Percentiles rank a stretch among this genome's conserved stretches.
These are phyloP conservation scores for Fusarium falciforme DNA, from an alignment of 2,329 filamentous ascomycete genomes.

Conservation along the genomic window DNA sequence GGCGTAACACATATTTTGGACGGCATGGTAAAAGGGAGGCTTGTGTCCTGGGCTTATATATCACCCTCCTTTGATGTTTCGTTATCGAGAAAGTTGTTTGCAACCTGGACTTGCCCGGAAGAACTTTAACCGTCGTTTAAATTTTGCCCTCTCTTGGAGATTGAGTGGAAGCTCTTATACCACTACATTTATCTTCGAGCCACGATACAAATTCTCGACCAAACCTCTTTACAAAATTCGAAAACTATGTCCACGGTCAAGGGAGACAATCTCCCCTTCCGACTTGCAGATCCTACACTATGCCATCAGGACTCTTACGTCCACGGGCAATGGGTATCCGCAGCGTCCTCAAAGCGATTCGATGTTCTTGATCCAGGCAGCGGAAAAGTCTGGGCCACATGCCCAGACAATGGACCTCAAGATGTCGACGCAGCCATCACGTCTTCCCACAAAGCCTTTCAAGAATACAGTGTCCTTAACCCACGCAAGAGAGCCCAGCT, in stretches of 20 bases:
- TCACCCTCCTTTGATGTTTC: neutral
- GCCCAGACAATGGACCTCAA: neutral
- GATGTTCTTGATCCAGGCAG: neutral
- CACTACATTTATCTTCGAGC: neutral
- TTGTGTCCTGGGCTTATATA: neutral
- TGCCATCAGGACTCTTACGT: neutral
- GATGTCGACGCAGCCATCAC: neutral
- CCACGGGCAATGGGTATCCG: neutral
- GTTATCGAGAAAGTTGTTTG: neutral
- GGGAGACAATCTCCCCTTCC: neutral
- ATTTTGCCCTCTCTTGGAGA: neutral
- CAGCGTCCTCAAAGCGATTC: neutral
- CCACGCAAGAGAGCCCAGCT: neutral
- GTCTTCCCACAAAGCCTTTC: neutral
- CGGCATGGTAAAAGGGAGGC: neutral
- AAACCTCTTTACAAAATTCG: neutral
- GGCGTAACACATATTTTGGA: neutral
- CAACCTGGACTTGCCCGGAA: neutral
- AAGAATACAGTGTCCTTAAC: neutral
- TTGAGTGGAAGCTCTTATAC: neutral
- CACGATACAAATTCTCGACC: neutral
- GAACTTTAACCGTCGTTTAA: neutral
- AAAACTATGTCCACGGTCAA: neutral
- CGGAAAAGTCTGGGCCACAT: neutral
- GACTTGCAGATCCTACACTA: neutral